phyloP scores from a whole-genome alignment of 1,284 basidiomycete species.

The Kwoniella shivajii region DNA sequence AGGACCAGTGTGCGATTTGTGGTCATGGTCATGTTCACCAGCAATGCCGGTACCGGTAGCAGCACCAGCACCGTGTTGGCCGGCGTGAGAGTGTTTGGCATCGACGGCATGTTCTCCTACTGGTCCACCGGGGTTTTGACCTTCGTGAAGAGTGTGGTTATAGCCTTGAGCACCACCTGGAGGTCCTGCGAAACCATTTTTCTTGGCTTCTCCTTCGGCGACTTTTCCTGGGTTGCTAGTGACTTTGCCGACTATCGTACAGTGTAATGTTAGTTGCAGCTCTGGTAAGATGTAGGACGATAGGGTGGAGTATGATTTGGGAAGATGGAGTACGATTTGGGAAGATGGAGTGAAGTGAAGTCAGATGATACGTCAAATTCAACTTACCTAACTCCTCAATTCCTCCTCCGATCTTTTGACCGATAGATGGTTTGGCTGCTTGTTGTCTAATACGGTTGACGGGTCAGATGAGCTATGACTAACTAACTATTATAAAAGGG shows the following conservation, averaged over 20 bases:
- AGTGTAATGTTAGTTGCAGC: not conserved
- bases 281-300: not conserved
- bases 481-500: too few species aligned
- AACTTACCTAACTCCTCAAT: constrained; percentile 8
- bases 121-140: constrained; percentile 6
- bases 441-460: too few species aligned
- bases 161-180: constrained; percentile 12
- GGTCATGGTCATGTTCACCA: not conserved
- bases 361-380: too few species aligned
- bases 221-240: constrained; percentile 16
- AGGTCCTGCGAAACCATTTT: constrained; percentile 10
- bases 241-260: constrained; percentile 8
- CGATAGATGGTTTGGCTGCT: constrained; percentile 10
- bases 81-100: not conserved
- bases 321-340: not conserved
- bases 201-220: constrained; percentile 13
- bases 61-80: not conserved
- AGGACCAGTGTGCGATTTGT: not conserved
- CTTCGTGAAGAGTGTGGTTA: constrained; percentile 1
- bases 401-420: constrained; percentile 8
- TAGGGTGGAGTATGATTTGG: not conserved
- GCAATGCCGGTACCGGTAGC: not conserved
- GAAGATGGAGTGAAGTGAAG: too few species aligned
- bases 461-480: too few species aligned
- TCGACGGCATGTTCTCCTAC: not conserved